Evolutionary conservation across 345 rosid species (phyloP).

Genomic region (Salix caprea): DNA sequence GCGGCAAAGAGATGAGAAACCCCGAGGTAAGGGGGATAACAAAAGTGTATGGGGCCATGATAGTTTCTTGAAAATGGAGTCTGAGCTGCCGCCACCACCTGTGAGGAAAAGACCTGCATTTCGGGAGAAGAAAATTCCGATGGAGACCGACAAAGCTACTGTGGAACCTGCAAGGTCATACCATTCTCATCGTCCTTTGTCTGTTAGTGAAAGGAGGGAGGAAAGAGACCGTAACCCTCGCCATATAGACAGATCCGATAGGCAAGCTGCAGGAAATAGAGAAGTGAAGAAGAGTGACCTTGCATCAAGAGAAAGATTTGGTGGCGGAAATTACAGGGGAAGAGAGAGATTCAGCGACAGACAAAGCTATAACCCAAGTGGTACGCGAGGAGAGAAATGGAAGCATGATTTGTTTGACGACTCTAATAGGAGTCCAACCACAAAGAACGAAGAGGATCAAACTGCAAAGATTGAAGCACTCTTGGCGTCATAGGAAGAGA

Average conservation of each 20-base stretch:
- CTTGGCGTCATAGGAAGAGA: constrained; percentile 44
- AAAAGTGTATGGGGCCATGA: constrained; percentile 59
- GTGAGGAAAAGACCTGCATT: constrained; percentile 81
- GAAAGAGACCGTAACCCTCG: constrained; percentile 43
- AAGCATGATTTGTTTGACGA: constrained; percentile 87
- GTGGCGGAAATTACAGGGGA: constrained; percentile 37
- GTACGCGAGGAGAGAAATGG: constrained; percentile 68
- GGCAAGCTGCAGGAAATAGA: constrained; percentile 38
- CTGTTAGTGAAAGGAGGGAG: constrained; percentile 44
- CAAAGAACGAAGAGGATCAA: constrained; percentile 78
- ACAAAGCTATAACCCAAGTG: constrained; percentile 40
- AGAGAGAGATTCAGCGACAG: constrained; percentile 53
- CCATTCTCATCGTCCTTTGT: constrained; percentile 14
- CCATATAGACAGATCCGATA: constrained; percentile 41
- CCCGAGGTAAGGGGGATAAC: constrained; percentile 39
- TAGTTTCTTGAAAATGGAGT: constrained; percentile 54
- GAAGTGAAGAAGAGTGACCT: constrained; percentile 39
- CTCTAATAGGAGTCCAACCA: constrained; percentile 62
- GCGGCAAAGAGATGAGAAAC: constrained; percentile 39
- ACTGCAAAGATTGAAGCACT: constrained; percentile 89
- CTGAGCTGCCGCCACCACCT: constrained; percentile 37
- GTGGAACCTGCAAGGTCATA: constrained; percentile 35
- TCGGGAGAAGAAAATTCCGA: constrained; percentile 61
- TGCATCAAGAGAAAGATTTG: constrained; percentile 43
- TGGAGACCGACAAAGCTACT: constrained; percentile 32